Conservation (phyloP, 345 rosid genomes). For the Pistacia atlantica region DNA sequence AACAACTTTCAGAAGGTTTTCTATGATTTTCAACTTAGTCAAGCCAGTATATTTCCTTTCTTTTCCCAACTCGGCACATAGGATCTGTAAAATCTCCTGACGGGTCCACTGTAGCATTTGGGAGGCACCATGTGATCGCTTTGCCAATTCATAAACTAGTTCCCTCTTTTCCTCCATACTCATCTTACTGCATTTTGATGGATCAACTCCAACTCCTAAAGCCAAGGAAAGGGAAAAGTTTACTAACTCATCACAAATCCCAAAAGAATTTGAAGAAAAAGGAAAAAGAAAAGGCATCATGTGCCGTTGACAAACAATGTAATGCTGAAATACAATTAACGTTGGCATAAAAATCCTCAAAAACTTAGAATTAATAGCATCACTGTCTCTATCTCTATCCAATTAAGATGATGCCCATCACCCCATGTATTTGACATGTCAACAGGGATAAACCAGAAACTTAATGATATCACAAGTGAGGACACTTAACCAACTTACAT, state of each 20-base stretch:
- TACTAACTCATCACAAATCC: background rate
- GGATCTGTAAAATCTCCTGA: conserved; percentile 86
- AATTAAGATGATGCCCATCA: conserved; percentile 14
- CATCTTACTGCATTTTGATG: conserved; percentile 56
- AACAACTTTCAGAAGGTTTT: conserved; percentile 76
- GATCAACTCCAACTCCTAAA: conserved; percentile 44
- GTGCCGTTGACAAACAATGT: background rate
- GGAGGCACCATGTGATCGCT: conserved; percentile 62
- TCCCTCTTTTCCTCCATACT: conserved; percentile 85
- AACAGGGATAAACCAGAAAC: conserved; percentile 14
- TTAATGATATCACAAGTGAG: background rate
- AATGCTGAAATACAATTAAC: background rate
- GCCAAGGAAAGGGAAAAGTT: background rate
- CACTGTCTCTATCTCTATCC: background rate
- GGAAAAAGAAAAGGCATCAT: background rate
- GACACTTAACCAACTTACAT: conserved; percentile 8
- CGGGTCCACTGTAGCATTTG: conserved; percentile 93
- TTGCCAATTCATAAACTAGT: conserved; percentile 74
- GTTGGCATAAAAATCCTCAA: background rate
- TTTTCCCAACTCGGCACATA: conserved; percentile 96
- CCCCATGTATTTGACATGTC: conserved; percentile 5
- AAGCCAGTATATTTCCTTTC: conserved; percentile 97
- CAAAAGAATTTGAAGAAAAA: background rate
- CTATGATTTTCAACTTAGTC: conserved; percentile 85
- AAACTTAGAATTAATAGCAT: conserved; percentile 7